Percentiles rank a stretch among this genome's conserved stretches.
phyloP scores from a whole-genome alignment of 768 basidiomycete species.

The Chlorophyllum brunneum region DNA sequence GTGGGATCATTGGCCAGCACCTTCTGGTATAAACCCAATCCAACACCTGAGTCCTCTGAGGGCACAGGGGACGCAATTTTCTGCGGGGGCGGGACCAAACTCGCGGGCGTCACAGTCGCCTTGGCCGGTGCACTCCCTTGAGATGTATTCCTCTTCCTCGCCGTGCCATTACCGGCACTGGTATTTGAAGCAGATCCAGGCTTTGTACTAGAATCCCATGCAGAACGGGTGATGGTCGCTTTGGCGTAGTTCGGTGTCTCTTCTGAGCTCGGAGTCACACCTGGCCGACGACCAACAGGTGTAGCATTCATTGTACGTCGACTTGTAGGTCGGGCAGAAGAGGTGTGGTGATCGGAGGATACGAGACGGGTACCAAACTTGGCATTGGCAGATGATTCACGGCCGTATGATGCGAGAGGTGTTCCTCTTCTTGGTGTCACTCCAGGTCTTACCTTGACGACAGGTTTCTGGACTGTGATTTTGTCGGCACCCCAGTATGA shows the following conservation, averaged over 20 bases:
- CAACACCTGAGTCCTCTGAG: conserved; percentile 76
- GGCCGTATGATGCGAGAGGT: conserved; percentile 55
- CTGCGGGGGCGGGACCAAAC: conserved; percentile 28
- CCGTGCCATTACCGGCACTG: conserved; percentile 34
- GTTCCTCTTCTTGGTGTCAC: conserved; percentile 40
- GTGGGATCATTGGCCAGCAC: conserved; percentile 75
- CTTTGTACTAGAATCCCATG: conserved; percentile 63
- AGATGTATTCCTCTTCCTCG: conserved; percentile 68
- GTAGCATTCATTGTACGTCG: conserved; percentile 52
- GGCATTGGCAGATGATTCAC: conserved; percentile 85
- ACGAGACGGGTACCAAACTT: conserved; percentile 88
- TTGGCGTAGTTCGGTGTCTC: conserved; percentile 62
- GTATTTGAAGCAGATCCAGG: background rate
- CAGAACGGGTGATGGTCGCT: conserved; percentile 71
- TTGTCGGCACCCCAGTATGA: conserved; percentile 94
- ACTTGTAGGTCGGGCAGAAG: conserved; percentile 53
- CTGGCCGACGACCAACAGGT: conserved; percentile 38
- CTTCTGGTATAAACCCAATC: conserved; percentile 67
- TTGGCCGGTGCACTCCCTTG: conserved; percentile 63
- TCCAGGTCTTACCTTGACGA: conserved; percentile 45
- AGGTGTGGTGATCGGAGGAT: conserved; percentile 47
- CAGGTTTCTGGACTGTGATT: conserved; percentile 79
- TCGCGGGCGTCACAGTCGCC: conserved; percentile 32
- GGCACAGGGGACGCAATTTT: conserved; percentile 68
- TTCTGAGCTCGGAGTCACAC: conserved; percentile 35